Evolutionary conservation across 805 yeast species (phyloP).

Genomic region (Cyberlindnera sargentensis): DNA sequence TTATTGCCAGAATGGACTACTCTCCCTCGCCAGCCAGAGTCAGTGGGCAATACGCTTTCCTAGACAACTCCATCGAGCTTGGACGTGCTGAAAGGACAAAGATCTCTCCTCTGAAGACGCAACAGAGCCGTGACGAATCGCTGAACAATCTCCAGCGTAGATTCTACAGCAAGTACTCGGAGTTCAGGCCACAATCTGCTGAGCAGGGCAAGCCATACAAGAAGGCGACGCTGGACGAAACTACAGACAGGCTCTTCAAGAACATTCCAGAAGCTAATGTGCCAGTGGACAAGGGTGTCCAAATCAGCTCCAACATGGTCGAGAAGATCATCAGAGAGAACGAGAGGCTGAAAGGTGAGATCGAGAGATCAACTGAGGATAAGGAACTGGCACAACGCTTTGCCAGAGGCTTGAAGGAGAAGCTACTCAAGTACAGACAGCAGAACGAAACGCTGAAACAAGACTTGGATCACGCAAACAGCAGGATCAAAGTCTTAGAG

Average conservation of each 20-base stretch:
- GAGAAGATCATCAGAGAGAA: constrained; percentile 31
- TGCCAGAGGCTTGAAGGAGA: constrained; percentile 28
- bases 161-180: constrained; percentile 17
- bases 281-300: constrained; percentile 26
- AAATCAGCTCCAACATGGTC: constrained; percentile 29
- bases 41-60: constrained; percentile 17
- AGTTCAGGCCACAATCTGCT: constrained; percentile 13
- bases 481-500: constrained; percentile 8
- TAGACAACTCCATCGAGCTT: constrained; percentile 20
- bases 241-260: constrained; percentile 19
- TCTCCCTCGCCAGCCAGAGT: constrained; percentile 21
- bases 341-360: constrained; percentile 28
- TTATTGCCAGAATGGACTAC: constrained; percentile 16
- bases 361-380: constrained; percentile 25
- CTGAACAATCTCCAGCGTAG: constrained; percentile 14
- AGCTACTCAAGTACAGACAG: constrained; percentile 29
- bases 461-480: constrained; percentile 7
- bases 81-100: constrained; percentile 13
- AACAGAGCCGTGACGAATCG: constrained; percentile 2
- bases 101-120: constrained; percentile 12
- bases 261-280: constrained; percentile 9
- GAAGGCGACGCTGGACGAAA: constrained; percentile 9
- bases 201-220: background rate
- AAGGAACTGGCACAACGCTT: constrained; percentile 25
- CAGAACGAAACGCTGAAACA: constrained; percentile 22